Percentiles rank a stretch among this genome's conserved stretches.
Conservation (phyloP, 768 basidiomycete species). For the Tubosaeta brunneosetosa region DNA sequence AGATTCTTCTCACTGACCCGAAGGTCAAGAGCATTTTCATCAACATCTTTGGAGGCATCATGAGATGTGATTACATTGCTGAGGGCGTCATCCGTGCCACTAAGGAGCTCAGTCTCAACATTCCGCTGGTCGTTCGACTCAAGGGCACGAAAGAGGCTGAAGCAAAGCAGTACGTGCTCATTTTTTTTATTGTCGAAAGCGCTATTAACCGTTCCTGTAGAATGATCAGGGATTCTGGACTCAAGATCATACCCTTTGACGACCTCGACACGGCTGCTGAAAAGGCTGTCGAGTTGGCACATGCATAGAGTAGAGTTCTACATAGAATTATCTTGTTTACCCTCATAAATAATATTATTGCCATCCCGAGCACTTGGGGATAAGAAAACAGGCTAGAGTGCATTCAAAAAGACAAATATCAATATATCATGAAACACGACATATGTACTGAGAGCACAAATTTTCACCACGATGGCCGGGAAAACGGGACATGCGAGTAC, state of each 20-base stretch:
- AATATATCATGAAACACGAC: conserved; percentile 30
- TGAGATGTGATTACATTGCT: conserved; percentile 98
- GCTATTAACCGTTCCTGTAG: conserved; percentile 38
- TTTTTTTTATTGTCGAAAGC: background rate
- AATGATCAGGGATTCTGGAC: conserved; percentile 88
- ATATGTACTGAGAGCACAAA: conserved; percentile 14
- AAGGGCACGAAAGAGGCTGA: conserved; percentile 97
- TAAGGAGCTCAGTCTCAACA: conserved; percentile 77
- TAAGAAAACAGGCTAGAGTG: conserved; percentile 15
- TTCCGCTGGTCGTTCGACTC: conserved; percentile 89
- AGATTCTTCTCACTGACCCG: conserved; percentile 84
- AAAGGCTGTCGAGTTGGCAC: conserved; percentile 68
- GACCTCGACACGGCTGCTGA: conserved; percentile 88
- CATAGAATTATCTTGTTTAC: conserved; percentile 17
- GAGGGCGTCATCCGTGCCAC: conserved; percentile 99
- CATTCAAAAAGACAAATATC: conserved; percentile 27
- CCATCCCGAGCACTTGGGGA: background rate
- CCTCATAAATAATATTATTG: conserved; percentile 10
- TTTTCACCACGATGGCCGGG: conserved; percentile 30
- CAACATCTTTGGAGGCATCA: conserved; percentile 97
- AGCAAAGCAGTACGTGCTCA: conserved; percentile 77
- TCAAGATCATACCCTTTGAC: conserved; percentile 93
- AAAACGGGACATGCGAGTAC: conserved; percentile 27
- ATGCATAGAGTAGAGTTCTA: conserved; percentile 34
- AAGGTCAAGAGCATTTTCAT: conserved; percentile 99